phyloP scores from a whole-genome alignment of 1,139 yeast species.

The Zygosaccharomyces sapae region DNA sequence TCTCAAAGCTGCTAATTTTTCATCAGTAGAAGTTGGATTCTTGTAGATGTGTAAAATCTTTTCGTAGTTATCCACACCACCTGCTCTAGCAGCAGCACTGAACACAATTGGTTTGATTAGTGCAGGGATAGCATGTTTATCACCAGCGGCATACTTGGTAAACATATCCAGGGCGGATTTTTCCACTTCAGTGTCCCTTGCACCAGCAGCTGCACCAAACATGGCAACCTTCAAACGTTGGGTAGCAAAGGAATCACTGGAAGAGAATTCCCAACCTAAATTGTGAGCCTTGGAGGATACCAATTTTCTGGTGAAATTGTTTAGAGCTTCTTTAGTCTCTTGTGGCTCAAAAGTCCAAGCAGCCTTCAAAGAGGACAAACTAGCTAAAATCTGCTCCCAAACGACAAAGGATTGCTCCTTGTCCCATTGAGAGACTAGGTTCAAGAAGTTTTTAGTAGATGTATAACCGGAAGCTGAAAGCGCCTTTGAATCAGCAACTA shows the following conservation, averaged over 20 bases:
- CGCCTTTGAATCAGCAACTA: slow-evolving; percentile 77
- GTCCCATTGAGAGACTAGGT: slow-evolving; percentile 64
- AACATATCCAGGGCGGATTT: slow-evolving; percentile 55
- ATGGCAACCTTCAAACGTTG: slow-evolving; percentile 73
- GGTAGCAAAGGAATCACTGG: slow-evolving; percentile 60
- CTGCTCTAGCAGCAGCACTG: slow-evolving; percentile 60
- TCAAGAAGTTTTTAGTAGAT: slow-evolving; percentile 60
- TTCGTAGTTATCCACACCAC: slow-evolving; percentile 61
- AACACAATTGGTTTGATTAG: slow-evolving; percentile 73
- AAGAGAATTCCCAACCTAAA: slow-evolving; percentile 69
- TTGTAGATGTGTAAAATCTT: slow-evolving; percentile 60
- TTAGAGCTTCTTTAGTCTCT: slow-evolving; percentile 51
- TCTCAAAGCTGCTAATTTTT: slow-evolving; percentile 70
- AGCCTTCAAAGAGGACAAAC: slow-evolving; percentile 51
- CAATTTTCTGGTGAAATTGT: slow-evolving; percentile 55
- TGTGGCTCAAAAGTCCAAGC: slow-evolving; percentile 72
- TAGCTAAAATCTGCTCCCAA: slow-evolving; percentile 65
- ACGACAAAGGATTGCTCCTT: slow-evolving; percentile 67
- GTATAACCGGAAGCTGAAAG: slow-evolving; percentile 71
- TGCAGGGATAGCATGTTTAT: slow-evolving; percentile 68
- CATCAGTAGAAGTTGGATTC: slow-evolving; percentile 65
- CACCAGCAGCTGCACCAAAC: slow-evolving; percentile 62
- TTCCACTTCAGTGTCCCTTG: slow-evolving; percentile 54
- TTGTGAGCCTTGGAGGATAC: slow-evolving; percentile 54
- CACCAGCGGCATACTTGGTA: slow-evolving; percentile 57